phyloP scores from a whole-genome alignment of 2,329 filamentous ascomycete species.

The Cladosporium sp. region DNA sequence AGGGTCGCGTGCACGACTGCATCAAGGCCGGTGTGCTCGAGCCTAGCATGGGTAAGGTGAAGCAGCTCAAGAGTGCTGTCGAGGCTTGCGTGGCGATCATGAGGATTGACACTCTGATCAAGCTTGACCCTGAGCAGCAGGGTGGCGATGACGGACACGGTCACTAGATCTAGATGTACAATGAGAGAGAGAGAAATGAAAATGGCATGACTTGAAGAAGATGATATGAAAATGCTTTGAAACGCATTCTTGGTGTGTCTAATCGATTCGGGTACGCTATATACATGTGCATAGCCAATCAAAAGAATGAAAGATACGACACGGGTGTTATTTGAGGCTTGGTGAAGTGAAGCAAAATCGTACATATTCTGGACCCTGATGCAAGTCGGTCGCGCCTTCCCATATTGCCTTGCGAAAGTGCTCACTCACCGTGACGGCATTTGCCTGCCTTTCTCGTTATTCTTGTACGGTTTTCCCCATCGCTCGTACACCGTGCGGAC shows the following conservation, averaged over 20 bases:
- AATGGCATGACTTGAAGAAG: not conserved
- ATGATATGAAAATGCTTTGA: no score
- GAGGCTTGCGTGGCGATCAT: slow-evolving; percentile 99
- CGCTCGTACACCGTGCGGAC: not conserved
- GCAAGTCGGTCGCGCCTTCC: not conserved
- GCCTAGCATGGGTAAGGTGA: slow-evolving; percentile 96
- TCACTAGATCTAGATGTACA: slow-evolving; percentile 26
- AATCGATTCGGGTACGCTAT: no score
- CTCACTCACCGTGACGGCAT: not conserved
- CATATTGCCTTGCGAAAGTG: no score
- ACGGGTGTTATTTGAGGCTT: no score
- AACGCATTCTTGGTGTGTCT: no score
- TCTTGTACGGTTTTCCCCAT: not conserved
- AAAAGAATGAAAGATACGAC: no score
- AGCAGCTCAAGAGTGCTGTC: slow-evolving; percentile 96
- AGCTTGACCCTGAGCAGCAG: slow-evolving; percentile 85
- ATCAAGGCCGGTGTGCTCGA: slow-evolving; percentile 94
- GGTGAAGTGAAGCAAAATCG: no score
- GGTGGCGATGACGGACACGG: slow-evolving; percentile 58
- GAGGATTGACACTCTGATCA: slow-evolving; percentile 98
- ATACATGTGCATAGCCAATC: no score
- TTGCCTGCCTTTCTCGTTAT: not conserved
- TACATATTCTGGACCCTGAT: no score
- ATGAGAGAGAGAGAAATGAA: not conserved
- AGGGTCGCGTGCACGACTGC: slow-evolving; percentile 87